Evolutionary conservation across 768 basidiomycete species (phyloP), one percentile per base, ranked within the genome.

Genomic region (Rhizopogon rudus): DNA sequence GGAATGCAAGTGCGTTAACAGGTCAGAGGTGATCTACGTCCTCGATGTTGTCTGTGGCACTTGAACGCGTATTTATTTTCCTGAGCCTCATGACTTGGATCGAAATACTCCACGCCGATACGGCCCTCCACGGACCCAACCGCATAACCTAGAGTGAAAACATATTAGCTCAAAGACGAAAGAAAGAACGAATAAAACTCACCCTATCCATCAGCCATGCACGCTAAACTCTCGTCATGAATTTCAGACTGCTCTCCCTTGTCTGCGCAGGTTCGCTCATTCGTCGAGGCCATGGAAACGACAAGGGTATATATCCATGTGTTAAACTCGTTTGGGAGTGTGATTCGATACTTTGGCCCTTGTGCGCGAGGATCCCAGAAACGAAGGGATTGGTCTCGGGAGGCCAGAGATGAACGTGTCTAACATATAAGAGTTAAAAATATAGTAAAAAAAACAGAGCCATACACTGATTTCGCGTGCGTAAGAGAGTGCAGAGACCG

Each of bases 41-140:
- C 39, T 91, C 87, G 57, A 93, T 85, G 4, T 66, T 93, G 88
- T 4, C 96, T 81, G 65, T 99, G 96, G 60, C 95, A 97, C 68
- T 97, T 94, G 82, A 98, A 99, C 2, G 97, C 97, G 69, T 86
- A 71, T 22, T 70, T 87, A 61, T 81, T 79, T n/a, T 88, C 86
- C 69, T 98, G 96, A 0, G 79, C 77, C 25, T 82, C 81, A 0
- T 86, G 78, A 3, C 81, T 82, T 2, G 91, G 84, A 60, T 98
- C 92, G 61, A 97, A 95, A 69, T 96, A 99, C 69, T 99, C 97
- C 31, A 98, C 94, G 0, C 95, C 93, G 55, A 98, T 97, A 22
- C 97, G 81, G 1, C 97, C 97, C 64, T 99, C 97, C 13, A 95
- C 93, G 0, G 92, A 94, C 0, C 88, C 91, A 0, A 88, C 91